phyloP scores from a whole-genome alignment of 345 rosid genomes.

The Eucalyptus pauciflora region DNA sequence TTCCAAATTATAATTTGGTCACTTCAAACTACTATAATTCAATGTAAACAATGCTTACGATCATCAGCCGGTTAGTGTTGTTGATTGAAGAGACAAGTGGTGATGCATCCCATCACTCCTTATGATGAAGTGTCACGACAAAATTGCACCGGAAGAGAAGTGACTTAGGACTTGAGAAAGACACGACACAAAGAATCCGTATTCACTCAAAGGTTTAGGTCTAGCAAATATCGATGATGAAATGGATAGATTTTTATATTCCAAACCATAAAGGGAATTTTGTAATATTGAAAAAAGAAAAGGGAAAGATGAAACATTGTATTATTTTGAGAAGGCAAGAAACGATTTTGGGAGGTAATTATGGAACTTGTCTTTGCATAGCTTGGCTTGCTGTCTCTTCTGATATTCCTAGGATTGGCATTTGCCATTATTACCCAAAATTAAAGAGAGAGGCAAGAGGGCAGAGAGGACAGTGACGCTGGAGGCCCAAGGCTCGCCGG shows the following conservation, averaged over 20 bases:
- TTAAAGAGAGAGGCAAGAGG: too few relatives aligned
- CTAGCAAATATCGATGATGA: too few relatives aligned
- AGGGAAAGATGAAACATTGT: not conserved
- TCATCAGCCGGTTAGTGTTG: fast-evolving
- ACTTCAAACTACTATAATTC: not conserved
- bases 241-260: not conserved
- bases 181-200: fast-evolving
- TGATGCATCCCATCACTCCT: not conserved
- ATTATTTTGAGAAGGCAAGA: not conserved
- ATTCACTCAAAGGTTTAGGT: too few relatives aligned
- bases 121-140: too few relatives aligned
- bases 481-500: not conserved
- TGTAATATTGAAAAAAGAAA: not conserved
- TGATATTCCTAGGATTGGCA: not conserved
- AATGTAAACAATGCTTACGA: not conserved
- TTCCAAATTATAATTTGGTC: too few relatives aligned
- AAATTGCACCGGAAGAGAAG: too few relatives aligned
- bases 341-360: not conserved
- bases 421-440: too few relatives aligned
- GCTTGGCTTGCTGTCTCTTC: not conserved
- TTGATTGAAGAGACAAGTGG: not conserved
- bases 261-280: not conserved
- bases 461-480: not conserved
- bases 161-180: not conserved
- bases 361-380: not conserved